Evolutionary conservation across 768 basidiomycete genomes (phyloP), one percentile per base, ranked within the genome.

Genomic region (Hortiboletus flavorubellus): DNA sequence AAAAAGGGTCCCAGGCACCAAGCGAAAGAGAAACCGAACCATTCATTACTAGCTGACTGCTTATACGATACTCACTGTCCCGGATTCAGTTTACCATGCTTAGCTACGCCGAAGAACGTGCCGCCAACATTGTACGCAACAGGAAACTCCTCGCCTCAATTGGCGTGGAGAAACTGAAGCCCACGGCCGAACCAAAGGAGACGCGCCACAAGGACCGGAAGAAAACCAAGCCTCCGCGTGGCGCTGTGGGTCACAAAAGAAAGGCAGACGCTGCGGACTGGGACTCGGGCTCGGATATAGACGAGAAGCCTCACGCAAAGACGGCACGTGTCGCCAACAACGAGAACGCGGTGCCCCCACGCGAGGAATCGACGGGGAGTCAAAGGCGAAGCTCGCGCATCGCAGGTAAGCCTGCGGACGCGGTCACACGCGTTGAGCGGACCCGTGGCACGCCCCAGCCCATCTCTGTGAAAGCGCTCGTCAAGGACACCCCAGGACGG

Each of bases 361-460:
- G 4, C 0, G 50, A 14, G 8, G 48, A 4, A 2, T 26, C 37
- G 5, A 10, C 43, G 2, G 59, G 55, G 39, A 75, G 74, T 10
- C 61, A 77, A 51, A 81, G 91, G n/a, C 76, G 91, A 49, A 92
- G 90, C 65, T 73, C 80, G 42, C 79, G 91, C 47, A 84, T 84
- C 58, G 74, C 77, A 4, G 85, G 83, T 1, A 87, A 83, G 61
- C 69, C 64, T 14, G 67, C 4, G 76, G 87, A 68, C 86, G 87
- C 66, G 77, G 65, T 34, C 3, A 8, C 2, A 5, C 72, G 68
- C 23, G 81, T 56, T 35, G 52, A 84, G 57, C 74, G 72, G 29
- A 65, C 62, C 30, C 67, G 59, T 43, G 68, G 64, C 10, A 66
- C 64, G 2, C 72, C 73, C 2, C 62, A 70, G 15, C 76, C 78